Conservation (phyloP, 139 green algal species). For the Pseudopediastrum boryanum region DNA sequence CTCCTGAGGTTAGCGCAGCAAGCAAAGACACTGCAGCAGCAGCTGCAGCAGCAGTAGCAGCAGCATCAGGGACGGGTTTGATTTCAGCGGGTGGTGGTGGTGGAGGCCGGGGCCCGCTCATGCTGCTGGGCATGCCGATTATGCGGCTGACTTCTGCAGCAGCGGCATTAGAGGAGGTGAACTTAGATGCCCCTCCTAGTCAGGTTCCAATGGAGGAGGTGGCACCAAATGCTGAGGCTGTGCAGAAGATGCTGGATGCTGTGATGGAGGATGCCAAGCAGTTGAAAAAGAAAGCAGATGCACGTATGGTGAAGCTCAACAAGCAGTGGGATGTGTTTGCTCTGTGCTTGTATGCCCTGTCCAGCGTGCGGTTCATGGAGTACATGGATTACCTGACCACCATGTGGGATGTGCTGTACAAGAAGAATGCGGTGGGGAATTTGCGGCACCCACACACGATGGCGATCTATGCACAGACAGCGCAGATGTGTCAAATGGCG, state of each 20-base stretch:
- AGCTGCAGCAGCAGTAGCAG: not conserved
- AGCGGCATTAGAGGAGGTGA: constrained; percentile 4
- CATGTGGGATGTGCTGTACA: not conserved
- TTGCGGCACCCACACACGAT: constrained; percentile 1
- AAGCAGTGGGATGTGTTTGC: constrained; percentile 29
- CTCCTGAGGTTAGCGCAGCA: not conserved
- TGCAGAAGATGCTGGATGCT: not conserved
- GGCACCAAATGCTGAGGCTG: constrained; percentile 19
- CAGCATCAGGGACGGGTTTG: not conserved
- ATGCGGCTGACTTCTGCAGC: too few species aligned
- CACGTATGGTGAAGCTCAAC: not conserved
- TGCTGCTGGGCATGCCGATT: not conserved
- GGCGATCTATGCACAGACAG: not conserved
- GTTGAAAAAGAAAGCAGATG: constrained; percentile 25
- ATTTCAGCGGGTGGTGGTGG: not conserved
- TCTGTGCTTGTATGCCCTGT: constrained; percentile 23
- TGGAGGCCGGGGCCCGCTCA: not conserved
- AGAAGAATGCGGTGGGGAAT: not conserved
- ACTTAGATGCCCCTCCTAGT: constrained; percentile 9
- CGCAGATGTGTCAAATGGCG: not conserved
- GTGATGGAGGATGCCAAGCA: constrained; percentile 19
- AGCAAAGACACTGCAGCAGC: not conserved
- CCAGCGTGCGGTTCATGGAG: constrained; percentile 20
- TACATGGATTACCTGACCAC: constrained; percentile 19
- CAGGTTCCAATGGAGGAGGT: not conserved